These are phyloP conservation scores for Mortierella antarctica DNA, from an alignment of 192 early-diverging fungal species.

Conservation along the genomic window DNA sequence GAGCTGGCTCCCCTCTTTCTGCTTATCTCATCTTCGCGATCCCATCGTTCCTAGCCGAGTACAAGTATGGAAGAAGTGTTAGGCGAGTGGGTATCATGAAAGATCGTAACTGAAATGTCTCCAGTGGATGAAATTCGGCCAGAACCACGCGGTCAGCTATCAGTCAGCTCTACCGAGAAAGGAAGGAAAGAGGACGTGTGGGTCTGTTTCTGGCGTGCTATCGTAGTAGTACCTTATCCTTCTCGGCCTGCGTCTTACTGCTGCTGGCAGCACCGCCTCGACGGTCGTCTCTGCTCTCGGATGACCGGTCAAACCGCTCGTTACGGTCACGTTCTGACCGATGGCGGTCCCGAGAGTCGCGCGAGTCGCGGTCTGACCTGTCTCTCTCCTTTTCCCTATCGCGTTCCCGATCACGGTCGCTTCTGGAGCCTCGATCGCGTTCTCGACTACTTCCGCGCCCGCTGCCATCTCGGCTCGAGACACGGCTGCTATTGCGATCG, in stretches of 20 bases:
- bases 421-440: constrained; percentile 29
- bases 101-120: background rate
- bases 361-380: constrained; percentile 7
- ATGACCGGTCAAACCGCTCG: constrained; percentile 26
- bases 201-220: background rate
- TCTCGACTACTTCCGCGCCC: constrained; percentile 42
- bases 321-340: constrained; percentile 35
- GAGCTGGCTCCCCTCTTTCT: constrained; percentile 39
- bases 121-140: background rate
- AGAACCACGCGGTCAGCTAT: background rate
- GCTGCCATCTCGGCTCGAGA: constrained; percentile 32
- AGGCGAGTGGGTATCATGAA: background rate
- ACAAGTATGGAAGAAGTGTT: too few species aligned
- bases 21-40: constrained; percentile 46
- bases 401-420: constrained; percentile 27
- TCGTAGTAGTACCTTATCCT: constrained; percentile 45
- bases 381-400: background rate
- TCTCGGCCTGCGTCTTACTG: constrained; percentile 31
- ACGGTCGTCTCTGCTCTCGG: constrained; percentile 16
- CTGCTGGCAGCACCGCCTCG: constrained; percentile 16
- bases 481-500: constrained; percentile 19
- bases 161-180: background rate
- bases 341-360: constrained; percentile 24
- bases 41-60: constrained; percentile 44
- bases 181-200: background rate